phyloP scores from a whole-genome alignment of 805 yeast genomes.

The Candida silvatica region DNA sequence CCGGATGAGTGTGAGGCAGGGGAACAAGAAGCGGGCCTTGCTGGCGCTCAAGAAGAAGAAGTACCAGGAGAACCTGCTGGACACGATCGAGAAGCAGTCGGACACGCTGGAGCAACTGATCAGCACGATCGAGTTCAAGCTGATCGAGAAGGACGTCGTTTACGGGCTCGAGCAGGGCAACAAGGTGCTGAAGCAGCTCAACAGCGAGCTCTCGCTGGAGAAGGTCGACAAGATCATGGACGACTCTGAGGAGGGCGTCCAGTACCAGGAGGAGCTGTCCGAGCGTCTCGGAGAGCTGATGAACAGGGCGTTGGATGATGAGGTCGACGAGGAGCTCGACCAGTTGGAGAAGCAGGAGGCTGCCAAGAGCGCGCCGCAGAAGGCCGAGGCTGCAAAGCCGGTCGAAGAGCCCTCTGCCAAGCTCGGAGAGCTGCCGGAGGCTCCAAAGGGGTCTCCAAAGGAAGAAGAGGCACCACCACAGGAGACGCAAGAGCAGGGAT shows the following conservation, averaged over 20 bases:
- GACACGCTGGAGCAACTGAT: conserved; percentile 74
- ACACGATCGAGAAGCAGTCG: conserved; percentile 68
- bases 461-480: conserved; percentile 4
- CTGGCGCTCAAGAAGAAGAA: conserved; percentile 68
- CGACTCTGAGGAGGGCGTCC: conserved; percentile 72
- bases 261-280: conserved; percentile 69
- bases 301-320: conserved; percentile 43
- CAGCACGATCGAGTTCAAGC: conserved; percentile 77
- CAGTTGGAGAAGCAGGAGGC: conserved; percentile 38
- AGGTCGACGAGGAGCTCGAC: conserved; percentile 57
- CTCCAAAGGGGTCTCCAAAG: conserved; percentile 15
- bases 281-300: conserved; percentile 37
- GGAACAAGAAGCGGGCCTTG: conserved; percentile 54
- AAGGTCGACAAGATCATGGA: conserved; percentile 79
- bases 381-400: neutral
- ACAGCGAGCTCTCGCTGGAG: conserved; percentile 69
- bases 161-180: conserved; percentile 79
- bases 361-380: conserved; percentile 4
- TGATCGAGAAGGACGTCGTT: conserved; percentile 78
- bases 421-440: conserved; percentile 22
- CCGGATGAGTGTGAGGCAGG: conserved; percentile 38
- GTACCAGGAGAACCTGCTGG: conserved; percentile 68
- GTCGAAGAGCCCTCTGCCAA: conserved; percentile 8
- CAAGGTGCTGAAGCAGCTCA: conserved; percentile 62
- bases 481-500: conserved; percentile 13